These are phyloP conservation scores for Arxiozyma slooffiae DNA, from an alignment of 1,139 yeast species.

Conservation along the genomic window DNA sequence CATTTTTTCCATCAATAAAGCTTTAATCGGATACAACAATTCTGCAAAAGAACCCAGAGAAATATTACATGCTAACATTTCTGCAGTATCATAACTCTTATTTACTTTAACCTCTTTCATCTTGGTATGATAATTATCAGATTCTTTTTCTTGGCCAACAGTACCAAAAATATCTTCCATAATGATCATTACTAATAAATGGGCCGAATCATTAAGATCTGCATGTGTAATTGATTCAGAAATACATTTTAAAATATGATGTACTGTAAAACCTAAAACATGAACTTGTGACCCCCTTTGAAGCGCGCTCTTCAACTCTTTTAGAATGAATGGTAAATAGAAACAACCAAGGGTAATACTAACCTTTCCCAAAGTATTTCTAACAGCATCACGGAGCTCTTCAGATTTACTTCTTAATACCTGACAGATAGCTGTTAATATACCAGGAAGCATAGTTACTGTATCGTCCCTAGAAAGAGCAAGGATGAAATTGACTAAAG, in stretches of 20 bases:
- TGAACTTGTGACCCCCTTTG: slow-evolving; percentile 90
- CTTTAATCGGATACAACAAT: slow-evolving; percentile 60
- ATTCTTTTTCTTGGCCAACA: slow-evolving; percentile 90
- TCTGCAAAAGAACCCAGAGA: slow-evolving; percentile 49
- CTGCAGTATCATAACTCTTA: slow-evolving; percentile 82
- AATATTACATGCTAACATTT: slow-evolving; percentile 59
- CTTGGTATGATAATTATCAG: slow-evolving; percentile 77
- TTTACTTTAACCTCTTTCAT: slow-evolving; percentile 88
- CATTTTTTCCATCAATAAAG: slow-evolving; percentile 54
- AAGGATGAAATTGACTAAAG: slow-evolving; percentile 59
- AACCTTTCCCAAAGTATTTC: slow-evolving; percentile 65
- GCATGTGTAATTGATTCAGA: slow-evolving; percentile 46
- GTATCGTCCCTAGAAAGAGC: slow-evolving; percentile 52
- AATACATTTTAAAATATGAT: slow-evolving; percentile 54
- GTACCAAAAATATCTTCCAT: slow-evolving; percentile 93
- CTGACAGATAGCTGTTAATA: slow-evolving; percentile 77
- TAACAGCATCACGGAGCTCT: slow-evolving; percentile 77
- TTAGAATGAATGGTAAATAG: slow-evolving; percentile 63
- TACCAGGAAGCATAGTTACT: slow-evolving; percentile 61
- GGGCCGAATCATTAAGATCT: slow-evolving; percentile 63
- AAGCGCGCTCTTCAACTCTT: slow-evolving; percentile 70
- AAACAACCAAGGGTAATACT: slow-evolving; percentile 57
- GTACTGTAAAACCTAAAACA: slow-evolving; percentile 81
- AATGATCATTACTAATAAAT: slow-evolving; percentile 54
- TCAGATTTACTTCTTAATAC: slow-evolving; percentile 79